A percentile compares a stretch with the other conserved stretches of the same genome.
These are phyloP conservation scores for Colletotrichum sidae DNA, from an alignment of 2,329 filamentous ascomycete species.

Conservation along the genomic window DNA sequence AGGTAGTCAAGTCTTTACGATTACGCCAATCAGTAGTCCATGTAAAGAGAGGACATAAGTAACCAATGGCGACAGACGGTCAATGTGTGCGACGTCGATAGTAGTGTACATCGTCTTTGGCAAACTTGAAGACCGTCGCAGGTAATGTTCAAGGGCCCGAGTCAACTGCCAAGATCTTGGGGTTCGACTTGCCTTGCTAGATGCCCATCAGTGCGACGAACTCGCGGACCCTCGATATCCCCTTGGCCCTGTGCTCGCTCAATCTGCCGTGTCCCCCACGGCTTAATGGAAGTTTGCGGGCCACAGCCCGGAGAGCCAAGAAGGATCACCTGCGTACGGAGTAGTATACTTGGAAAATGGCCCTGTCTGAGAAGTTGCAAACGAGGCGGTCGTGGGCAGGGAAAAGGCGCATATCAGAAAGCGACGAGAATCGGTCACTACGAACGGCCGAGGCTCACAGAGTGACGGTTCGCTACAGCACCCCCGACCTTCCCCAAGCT, in stretches of 20 bases:
- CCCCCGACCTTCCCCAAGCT: slow-evolving; percentile 24
- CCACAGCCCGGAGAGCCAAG: slow-evolving; percentile 22
- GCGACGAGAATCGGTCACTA: slow-evolving; percentile 7
- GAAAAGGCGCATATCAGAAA: slow-evolving; percentile 32
- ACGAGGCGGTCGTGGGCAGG: slow-evolving; percentile 29
- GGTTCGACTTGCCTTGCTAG: slow-evolving; percentile 9
- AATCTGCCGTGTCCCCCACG: slow-evolving; percentile 17
- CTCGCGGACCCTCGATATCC: slow-evolving; percentile 1
- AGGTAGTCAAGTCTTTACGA: slow-evolving; percentile 10
- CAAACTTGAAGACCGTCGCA: neutral
- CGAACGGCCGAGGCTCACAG: slow-evolving; percentile 23
- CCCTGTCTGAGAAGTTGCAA: slow-evolving; percentile 27
- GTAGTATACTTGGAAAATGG: slow-evolving; percentile 25
- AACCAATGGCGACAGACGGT: neutral
- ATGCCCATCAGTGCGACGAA: slow-evolving; percentile 22
- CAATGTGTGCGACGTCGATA: neutral
- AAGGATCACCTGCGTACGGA: slow-evolving; percentile 12
- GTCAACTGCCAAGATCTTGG: slow-evolving; percentile 24
- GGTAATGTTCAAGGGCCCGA: slow-evolving; percentile 1
- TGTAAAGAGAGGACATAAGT: slow-evolving; percentile 2
- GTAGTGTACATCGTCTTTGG: slow-evolving; percentile 18
- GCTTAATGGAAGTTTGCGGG: slow-evolving; percentile 31
- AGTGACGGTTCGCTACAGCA: slow-evolving; percentile 16
- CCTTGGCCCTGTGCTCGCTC: slow-evolving; percentile 21
- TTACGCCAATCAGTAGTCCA: slow-evolving; percentile 5